Evolutionary conservation across 2,329 filamentous ascomycete genomes (phyloP).

Genomic region (Botrytis cinerea): DNA sequence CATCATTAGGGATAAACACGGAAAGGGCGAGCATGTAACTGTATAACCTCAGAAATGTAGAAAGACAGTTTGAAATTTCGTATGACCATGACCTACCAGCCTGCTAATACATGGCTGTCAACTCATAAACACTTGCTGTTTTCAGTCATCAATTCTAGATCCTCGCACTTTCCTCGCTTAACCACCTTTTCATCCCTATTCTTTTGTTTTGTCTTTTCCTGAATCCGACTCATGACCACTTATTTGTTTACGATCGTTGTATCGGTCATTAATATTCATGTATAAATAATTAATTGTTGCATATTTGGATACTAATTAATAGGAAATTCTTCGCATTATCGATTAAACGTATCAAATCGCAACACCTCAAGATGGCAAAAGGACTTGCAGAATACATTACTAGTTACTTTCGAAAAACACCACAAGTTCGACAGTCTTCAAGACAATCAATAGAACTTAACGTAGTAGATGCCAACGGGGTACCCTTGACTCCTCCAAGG

Average conservation of each 20-base stretch:
- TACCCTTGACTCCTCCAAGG: background rate
- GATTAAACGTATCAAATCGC: background rate
- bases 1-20: background rate
- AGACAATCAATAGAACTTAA: slow-evolving; percentile 12
- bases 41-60: background rate
- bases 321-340: background rate
- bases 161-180: background rate
- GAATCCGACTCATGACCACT: background rate
- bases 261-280: no score
- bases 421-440: no score
- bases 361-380: background rate
- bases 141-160: background rate
- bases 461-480: background rate
- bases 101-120: background rate
- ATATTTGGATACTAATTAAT: background rate
- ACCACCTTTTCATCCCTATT: background rate
- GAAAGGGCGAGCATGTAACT: background rate
- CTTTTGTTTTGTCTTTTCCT: background rate
- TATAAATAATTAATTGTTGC: background rate
- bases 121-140: background rate
- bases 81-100: background rate
- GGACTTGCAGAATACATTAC: background rate
- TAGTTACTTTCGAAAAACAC: background rate
- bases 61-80: background rate
- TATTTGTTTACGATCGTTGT: background rate